Base-by-base conservation (phyloP, 2,329 filamentous ascomycete genomes). In the Juglanconis oblonga region DNA sequence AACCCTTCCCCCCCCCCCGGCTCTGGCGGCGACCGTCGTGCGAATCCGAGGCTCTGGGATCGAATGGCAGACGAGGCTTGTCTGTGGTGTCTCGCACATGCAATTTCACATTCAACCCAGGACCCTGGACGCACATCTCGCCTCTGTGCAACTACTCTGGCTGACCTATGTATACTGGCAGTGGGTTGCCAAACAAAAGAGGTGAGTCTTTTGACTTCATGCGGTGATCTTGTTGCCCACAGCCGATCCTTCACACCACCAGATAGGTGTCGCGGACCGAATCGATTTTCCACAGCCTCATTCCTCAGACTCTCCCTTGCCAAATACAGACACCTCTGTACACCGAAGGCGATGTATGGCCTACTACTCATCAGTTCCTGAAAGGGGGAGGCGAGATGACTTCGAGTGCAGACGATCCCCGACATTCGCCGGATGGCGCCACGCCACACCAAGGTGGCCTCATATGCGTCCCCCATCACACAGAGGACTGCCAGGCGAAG, bases 41-140 rank as follows among this genome's bases (percentile, higher is more conserved):
- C 36, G 48, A 58, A 58, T 57, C 44, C 55, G 52, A 57, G 55
- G 55, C 55, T 52, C 40, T 61, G 55, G 50, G 44, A 57, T 57
- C 54, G 35, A 51, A 42, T 11, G 48, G 55, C 50, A 17, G 59
- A 32, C 14, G 50, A 45, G 49, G 31, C 29, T 29, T 42, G 42
- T 38, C 36, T 54, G 44, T 17, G 32, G 31, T n/a, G 32, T 38
- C 35, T 57, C 24, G 55, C 44, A 54, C 44, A 36, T 57, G 58
- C 54, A 61, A 57, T 61, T 48, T 60, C 50, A 52, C 58, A 56
- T 49, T 36, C 38, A 59, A 13, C 52, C 13, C n/a, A 24, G 14
- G 57, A 24, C 38, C 31, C 36, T 31, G 33, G 13, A 17, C 13
- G 31, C 36, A 45, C 36, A 31, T 36, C 38, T 40, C 47, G 47